Conservation (phyloP, 345 rosid genomes). For the Capsella bursapastoris region DNA sequence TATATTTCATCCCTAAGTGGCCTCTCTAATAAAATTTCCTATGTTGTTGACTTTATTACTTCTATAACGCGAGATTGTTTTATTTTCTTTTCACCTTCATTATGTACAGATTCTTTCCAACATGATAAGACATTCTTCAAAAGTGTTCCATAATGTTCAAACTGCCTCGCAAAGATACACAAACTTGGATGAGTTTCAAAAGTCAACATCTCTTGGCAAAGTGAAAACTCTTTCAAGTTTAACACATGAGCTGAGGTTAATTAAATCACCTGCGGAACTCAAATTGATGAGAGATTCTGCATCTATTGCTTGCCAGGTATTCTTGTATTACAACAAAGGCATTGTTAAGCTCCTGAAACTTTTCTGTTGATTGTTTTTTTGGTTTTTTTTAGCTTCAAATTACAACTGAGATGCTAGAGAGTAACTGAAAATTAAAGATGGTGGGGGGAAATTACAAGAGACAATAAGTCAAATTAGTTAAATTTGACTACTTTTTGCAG, state of each 20-base stretch:
- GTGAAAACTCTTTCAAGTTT: constrained; percentile 65
- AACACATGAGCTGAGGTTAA: constrained; percentile 78
- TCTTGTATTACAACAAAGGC: constrained; percentile 12
- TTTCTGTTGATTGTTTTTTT: not conserved
- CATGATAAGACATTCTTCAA: constrained; percentile 71
- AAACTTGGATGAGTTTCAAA: constrained; percentile 69
- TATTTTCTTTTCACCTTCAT: not conserved
- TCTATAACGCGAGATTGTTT: not conserved
- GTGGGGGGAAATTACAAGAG: not conserved
- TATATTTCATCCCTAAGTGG: constrained; percentile 17
- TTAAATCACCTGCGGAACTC: constrained; percentile 86
- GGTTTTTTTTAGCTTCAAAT: not conserved
- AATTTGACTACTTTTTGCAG: constrained; percentile 6
- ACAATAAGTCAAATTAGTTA: not conserved
- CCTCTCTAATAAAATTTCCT: not conserved
- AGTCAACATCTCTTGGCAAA: constrained; percentile 55
- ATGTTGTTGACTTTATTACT: constrained; percentile 12
- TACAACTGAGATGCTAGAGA: constrained; percentile 5
- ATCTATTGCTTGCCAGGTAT: constrained; percentile 95
- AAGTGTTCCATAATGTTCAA: constrained; percentile 73
- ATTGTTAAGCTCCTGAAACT: not conserved
- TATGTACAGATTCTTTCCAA: constrained; percentile 79
- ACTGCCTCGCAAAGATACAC: constrained; percentile 66
- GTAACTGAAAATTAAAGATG: constrained; percentile 1
- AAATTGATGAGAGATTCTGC: constrained; percentile 95